Base-by-base conservation (phyloP, 2,329 filamentous ascomycete genomes). In the Pezizomycotina sp. region DNA sequence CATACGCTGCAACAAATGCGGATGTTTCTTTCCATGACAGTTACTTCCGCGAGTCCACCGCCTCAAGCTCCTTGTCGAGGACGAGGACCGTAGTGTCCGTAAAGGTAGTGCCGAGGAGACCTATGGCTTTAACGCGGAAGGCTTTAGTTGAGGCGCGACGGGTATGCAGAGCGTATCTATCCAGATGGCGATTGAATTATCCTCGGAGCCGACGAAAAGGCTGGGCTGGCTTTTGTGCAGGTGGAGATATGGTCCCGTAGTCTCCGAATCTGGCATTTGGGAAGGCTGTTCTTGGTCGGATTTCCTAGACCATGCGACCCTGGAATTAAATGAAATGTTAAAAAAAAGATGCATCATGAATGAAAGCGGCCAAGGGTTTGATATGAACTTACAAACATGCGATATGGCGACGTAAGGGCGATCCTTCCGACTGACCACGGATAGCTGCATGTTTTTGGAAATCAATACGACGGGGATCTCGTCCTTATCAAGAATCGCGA, bases 271-370 rank as follows among this genome's bases (percentile, higher is more conserved):
- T 41, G 37, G 20, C 37, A 41, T 9, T 12, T 18, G 1, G 37
- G 34, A 12, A 41, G 37, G 18, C 18, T 22, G 34, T 38, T 38
- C 5, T 15, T 27, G 2, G 7, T 13, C 6, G 34, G 26, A 18
- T 38, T 41, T 13, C 37, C 37, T n/a, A 41, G 34, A n/a, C 37
- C 37, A 3, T 41, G 32, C 9, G 37, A 32, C 37, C 37, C n/a
- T n/a, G n/a, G n/a, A n/a, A n/a, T n/a, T n/a, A n/a, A n/a, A n/a
- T n/a, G n/a, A n/a, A n/a, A n/a, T n/a, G n/a, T n/a, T n/a, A n/a
- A n/a, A n/a, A n/a, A n/a, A n/a, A n/a, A n/a, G n/a, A n/a, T n/a
- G n/a, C n/a, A n/a, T n/a, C n/a, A n/a, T n/a, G n/a, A n/a, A n/a
- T n/a, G n/a, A n/a, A n/a, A n/a, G n/a, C n/a, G n/a, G n/a, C n/a